Base-by-base conservation (phyloP, 176 grass and related monocot genomes). In the Oropetium thomaeum region DNA sequence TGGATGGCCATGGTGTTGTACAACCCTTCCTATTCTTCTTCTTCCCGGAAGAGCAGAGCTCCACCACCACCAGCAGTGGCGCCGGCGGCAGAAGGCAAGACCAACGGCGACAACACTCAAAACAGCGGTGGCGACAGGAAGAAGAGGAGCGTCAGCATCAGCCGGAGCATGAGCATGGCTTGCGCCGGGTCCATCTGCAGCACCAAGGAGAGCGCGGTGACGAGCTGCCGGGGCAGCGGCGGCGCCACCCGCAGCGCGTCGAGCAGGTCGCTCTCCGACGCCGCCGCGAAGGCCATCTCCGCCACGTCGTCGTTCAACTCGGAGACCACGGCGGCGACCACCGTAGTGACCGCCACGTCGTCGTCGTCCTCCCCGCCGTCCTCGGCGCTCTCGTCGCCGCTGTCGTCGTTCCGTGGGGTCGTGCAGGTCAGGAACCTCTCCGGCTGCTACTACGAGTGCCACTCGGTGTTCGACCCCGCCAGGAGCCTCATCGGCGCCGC, bases 301-400 rank as follows among this genome's bases (percentile, higher is more conserved):
- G 69, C 92, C 22, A 87, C 96, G 41, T 90, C 84, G 28, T 92
- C 92, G 20, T 95, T 93, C 90, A 93, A 90, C 84, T 93, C 90
- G 0, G 90, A 84, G 33, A 35, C 76, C n/a, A 73, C 85, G 14
- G 34, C 47, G 61, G 68, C 74, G 40, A 55, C 79, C 48, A 88
- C 85, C 2, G 29, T 29, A 29, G 75, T 76, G 29, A 76, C 79
- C 41, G n/a, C n/a, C n/a, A n/a, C n/a, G n/a, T n/a, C n/a, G n/a
- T 78, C 96, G 8, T 73, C 69, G 7, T 81, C 85, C 0, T 64
- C 74, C 8, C 75, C 86, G n/a, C 44, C 42, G 8, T 87, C 83
- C 3, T 89, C 88, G 11, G 53, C 53, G 37, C 54, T 74, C 37
- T 75, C 73, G 0, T 82, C 87, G 7, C 79, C 89, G 6, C 52